phyloP scores from a whole-genome alignment of 495 filamentous ascomycete genomes.

The Pyrenopolyporus hunteri region DNA sequence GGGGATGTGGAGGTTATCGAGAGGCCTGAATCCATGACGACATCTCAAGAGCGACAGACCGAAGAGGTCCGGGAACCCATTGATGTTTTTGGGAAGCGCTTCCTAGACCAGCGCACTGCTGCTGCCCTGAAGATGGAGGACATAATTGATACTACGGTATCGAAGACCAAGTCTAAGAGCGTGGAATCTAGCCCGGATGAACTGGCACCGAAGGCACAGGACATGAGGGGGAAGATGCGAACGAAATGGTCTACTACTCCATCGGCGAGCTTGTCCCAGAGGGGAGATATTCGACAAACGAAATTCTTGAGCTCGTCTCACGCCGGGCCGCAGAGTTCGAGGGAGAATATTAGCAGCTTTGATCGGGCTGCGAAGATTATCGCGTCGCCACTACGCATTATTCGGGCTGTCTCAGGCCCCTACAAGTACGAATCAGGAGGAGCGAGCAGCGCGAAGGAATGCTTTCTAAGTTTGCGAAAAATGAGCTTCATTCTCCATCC shows the following conservation, averaged over 20 bases:
- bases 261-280: constrained; percentile 36
- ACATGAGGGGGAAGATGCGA: constrained; percentile 12
- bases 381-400: constrained; percentile 16
- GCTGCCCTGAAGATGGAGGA: not conserved
- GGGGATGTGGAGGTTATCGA: constrained; percentile 22
- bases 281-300: constrained; percentile 28
- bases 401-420: constrained; percentile 33
- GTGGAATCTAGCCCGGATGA: constrained; percentile 29
- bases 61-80: constrained; percentile 7
- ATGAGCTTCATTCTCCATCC: constrained; percentile 27
- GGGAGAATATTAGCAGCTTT: not conserved
- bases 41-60: not conserved
- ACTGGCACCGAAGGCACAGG: constrained; percentile 15
- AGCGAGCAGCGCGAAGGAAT: constrained; percentile 6
- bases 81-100: not conserved
- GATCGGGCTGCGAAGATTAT: constrained; percentile 18
- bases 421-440: constrained; percentile 20
- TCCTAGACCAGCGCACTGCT: not conserved
- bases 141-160: constrained; percentile 17
- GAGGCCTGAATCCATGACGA: not conserved
- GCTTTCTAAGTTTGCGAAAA: constrained; percentile 24
- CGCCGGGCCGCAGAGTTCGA: not conserved
- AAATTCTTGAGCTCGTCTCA: constrained; percentile 15
- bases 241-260: constrained; percentile 11
- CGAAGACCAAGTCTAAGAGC: not conserved